Conservation (phyloP, 1,284 basidiomycete genomes). For the Naganishia sp. region DNA sequence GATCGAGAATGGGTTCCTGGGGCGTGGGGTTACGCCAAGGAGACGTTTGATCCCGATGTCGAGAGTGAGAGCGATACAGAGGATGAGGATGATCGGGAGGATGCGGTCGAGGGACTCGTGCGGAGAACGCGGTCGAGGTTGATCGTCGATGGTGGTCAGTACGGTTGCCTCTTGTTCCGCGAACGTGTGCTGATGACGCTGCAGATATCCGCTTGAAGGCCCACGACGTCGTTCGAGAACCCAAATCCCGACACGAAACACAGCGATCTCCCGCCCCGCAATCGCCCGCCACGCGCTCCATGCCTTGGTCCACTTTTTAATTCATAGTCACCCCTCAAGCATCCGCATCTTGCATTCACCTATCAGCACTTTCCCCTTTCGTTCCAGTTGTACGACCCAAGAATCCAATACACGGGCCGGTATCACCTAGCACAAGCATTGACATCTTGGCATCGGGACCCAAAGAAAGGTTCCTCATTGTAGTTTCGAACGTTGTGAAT, state of each 20-base stretch:
- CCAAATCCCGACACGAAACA: not conserved
- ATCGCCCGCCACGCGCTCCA: conserved; percentile 5
- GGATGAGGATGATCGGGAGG: conserved; percentile 8
- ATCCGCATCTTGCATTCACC: not conserved
- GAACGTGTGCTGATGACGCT: not conserved
- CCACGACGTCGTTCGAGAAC: conserved; percentile 6
- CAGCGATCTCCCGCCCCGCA: not conserved
- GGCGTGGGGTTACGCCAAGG: conserved; percentile 32
- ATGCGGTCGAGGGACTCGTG: conserved; percentile 1
- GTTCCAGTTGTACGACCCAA: conserved; percentile 2
- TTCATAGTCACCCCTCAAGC: not conserved
- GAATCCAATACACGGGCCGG: not conserved
- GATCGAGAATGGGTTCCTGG: conserved; percentile 33
- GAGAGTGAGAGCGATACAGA: conserved; percentile 29
- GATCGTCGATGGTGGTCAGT: conserved; percentile 32
- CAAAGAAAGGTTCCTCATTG: not conserved
- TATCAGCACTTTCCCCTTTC: not conserved
- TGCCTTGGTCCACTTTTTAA: conserved; percentile 27
- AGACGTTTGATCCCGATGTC: conserved; percentile 32
- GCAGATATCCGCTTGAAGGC: conserved; percentile 24
- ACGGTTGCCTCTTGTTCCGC: not conserved
- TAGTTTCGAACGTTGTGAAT: conserved; percentile 3
- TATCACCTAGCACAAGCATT: conserved; percentile 2
- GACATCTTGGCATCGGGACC: not conserved
- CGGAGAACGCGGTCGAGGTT: conserved; percentile 18